phyloP scores from a whole-genome alignment of 805 yeast genomes.

The Saccharomyces kudriavzevii region DNA sequence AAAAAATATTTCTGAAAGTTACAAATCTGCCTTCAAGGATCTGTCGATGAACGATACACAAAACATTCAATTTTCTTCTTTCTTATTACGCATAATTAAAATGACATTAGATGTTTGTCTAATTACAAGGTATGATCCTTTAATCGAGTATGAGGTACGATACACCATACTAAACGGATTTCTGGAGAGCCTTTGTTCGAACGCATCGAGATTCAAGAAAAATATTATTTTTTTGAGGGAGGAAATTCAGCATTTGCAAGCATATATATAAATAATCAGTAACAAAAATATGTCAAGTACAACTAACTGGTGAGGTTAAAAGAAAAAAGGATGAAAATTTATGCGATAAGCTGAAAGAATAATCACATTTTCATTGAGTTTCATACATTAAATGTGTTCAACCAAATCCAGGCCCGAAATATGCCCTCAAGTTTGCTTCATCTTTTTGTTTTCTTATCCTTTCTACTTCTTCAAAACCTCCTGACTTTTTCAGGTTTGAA shows the following conservation, averaged over 20 bases:
- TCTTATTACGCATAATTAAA: background rate
- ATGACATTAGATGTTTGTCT: background rate
- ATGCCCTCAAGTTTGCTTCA: conserved; percentile 55
- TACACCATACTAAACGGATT: conserved; percentile 8
- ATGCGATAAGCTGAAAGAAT: background rate
- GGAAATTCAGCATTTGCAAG: background rate
- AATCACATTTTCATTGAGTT: background rate
- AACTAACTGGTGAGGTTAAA: background rate
- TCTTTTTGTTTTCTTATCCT: conserved; percentile 59
- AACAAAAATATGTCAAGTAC: background rate
- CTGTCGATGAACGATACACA: background rate
- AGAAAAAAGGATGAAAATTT: background rate
- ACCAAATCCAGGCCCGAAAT: conserved; percentile 26
- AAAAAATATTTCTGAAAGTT: background rate
- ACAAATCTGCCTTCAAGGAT: background rate
- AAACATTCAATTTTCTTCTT: background rate
- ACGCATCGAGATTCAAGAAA: conserved; percentile 9
- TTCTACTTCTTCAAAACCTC: conserved; percentile 86
- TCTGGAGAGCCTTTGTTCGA: conserved; percentile 4
- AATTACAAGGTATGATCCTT: background rate
- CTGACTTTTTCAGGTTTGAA: conserved; percentile 65
- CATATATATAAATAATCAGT: background rate
- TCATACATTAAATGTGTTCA: background rate
- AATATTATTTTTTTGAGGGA: conserved; percentile 5
- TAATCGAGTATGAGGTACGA: background rate